Conservation (phyloP, 257 asterid genomes). For the Solanum virginianum region DNA sequence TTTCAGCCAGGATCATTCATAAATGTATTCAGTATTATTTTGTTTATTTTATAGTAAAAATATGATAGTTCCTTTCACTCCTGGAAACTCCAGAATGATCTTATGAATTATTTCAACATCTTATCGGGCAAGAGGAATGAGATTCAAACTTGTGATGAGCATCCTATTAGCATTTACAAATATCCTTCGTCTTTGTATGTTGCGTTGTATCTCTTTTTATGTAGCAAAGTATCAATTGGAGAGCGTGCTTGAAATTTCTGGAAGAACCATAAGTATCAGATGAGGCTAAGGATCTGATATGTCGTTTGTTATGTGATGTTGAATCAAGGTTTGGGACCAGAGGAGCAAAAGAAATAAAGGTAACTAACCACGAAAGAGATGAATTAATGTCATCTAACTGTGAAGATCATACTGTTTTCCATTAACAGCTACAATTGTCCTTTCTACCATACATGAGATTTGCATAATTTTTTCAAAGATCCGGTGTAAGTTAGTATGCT, state of each 20-base stretch:
- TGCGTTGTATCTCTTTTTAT: background rate
- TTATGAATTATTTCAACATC: background rate
- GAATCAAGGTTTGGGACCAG: slow-evolving; percentile 92
- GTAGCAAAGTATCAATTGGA: slow-evolving; percentile 81
- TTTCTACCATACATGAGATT: background rate
- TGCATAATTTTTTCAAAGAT: background rate
- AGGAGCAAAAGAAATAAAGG: no score
- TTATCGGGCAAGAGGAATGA: background rate
- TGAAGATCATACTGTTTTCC: background rate
- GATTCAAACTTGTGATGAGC: background rate
- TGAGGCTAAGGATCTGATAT: slow-evolving; percentile 85
- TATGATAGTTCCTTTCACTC: background rate
- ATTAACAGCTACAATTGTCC: background rate
- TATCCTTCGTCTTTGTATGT: background rate
- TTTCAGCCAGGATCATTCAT: no score
- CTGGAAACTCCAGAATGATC: background rate
- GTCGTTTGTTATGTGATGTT: slow-evolving; percentile 77
- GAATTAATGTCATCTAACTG: background rate
- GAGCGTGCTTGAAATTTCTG: slow-evolving; percentile 81
- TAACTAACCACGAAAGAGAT: background rate
- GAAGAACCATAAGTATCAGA: slow-evolving; percentile 77
- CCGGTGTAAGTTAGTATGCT: background rate
- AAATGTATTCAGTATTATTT: background rate
- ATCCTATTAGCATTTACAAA: background rate
- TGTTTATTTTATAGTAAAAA: background rate